Percentiles rank a stretch among this genome's conserved stretches.
Evolutionary conservation across 306 rosid genomes (phyloP).

Genomic region (Cicer cuneatum): DNA sequence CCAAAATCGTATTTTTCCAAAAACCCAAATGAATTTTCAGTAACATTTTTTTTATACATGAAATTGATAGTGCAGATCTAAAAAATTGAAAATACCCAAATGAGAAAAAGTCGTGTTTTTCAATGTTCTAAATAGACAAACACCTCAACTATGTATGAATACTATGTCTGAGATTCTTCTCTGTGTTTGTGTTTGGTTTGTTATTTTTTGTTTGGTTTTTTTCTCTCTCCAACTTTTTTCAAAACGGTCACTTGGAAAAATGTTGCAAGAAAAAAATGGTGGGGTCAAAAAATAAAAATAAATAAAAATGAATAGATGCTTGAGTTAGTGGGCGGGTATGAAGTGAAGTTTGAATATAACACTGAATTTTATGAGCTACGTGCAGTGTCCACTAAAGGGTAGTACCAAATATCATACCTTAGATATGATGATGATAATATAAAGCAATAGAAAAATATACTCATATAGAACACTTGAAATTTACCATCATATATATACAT

Average conservation of each 20-base stretch:
- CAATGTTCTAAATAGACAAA: constrained; percentile 44
- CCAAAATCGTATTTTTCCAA: constrained; percentile 50
- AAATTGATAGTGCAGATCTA: constrained; percentile 50
- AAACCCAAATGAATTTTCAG: constrained; percentile 35
- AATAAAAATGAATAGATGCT: constrained; percentile 48
- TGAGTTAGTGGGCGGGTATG: constrained; percentile 90
- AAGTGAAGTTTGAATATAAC: constrained; percentile 84
- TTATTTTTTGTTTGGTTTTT: constrained; percentile 11
- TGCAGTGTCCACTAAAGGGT: constrained; percentile 45
- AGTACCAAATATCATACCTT: constrained; percentile 4
- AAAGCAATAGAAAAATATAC: constrained; percentile 3
- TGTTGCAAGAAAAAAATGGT: not conserved
- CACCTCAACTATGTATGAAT: constrained; percentile 47
- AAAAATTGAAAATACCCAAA: constrained; percentile 43
- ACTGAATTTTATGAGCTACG: constrained; percentile 78
- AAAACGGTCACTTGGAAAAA: constrained; percentile 50
- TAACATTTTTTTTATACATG: constrained; percentile 19
- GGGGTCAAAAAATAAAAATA: constrained; percentile 16
- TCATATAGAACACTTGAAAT: not conserved
- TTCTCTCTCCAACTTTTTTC: constrained; percentile 49
- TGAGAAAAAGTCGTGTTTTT: constrained; percentile 28
- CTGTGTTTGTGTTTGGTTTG: not conserved
- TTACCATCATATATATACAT: constrained; percentile 10
- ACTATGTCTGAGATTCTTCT: constrained; percentile 46
- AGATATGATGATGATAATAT: constrained; percentile 24